Percentiles rank a stretch among this genome's conserved stretches.
Conservation (phyloP, 495 filamentous ascomycete species). For the Jackrogersella multiformis region DNA sequence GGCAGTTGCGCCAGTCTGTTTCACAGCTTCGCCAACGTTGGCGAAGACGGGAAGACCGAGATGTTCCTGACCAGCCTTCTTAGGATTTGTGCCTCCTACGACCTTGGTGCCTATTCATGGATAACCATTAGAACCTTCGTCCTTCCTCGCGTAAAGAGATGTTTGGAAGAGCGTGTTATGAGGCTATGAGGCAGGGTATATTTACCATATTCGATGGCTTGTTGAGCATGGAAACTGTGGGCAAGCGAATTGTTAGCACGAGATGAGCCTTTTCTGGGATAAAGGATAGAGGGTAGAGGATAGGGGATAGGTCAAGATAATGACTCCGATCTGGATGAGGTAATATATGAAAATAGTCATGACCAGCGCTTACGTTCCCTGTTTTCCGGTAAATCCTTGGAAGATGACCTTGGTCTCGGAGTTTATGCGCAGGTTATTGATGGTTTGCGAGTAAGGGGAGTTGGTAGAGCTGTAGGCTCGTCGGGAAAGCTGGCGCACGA, state of each 20-base stretch:
- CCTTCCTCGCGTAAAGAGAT: not conserved
- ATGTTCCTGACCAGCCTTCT: conserved; percentile 92
- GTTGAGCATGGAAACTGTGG: conserved; percentile 90
- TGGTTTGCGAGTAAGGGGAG: conserved; percentile 80
- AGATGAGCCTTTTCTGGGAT: not conserved
- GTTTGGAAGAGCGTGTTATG: not conserved
- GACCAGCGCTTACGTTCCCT: conserved; percentile 91
- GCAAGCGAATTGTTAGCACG: conserved; percentile 4
- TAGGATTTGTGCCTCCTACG: conserved; percentile 97
- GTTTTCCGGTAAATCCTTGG: conserved; percentile 98
- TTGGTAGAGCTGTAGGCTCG: conserved; percentile 74
- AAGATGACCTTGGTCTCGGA: conserved; percentile 91
- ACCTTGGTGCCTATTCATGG: conserved; percentile 83
- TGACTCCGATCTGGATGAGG: not conserved
- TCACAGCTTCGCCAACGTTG: conserved; percentile 86
- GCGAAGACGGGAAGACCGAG: conserved; percentile 93
- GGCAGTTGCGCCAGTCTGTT: conserved; percentile 88
- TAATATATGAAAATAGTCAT: too few species aligned
- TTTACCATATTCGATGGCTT: conserved; percentile 97
- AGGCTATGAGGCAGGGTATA: conserved; percentile 9
- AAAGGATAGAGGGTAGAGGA: too few species aligned
- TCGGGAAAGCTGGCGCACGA: conserved; percentile 60
- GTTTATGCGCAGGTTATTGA: conserved; percentile 92
- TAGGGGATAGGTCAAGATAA: conserved; percentile 5
- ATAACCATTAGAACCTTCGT: conserved; percentile 50